Base-by-base conservation (phyloP, 331 rosid genomes). In the Malus hybrid region DNA sequence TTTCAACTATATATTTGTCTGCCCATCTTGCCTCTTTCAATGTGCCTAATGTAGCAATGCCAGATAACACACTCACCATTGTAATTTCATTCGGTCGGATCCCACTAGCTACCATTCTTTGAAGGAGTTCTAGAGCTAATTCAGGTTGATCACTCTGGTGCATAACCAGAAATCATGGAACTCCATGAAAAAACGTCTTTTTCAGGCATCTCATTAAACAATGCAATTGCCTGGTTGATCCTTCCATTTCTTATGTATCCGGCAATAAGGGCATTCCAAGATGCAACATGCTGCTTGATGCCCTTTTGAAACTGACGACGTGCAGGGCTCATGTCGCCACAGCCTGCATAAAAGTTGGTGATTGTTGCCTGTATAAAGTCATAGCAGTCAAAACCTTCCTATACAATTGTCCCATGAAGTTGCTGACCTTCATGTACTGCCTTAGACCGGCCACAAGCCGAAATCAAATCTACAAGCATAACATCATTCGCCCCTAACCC, bases 181-280 rank as follows among this genome's bases (percentile, higher is more conserved):
- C 96, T 91, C 96, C 95, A 91, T 1, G 97, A 90, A 86, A 85
- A 91, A 5, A 94, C 95, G 65, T 94, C 98, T 78, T 88, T 87
- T 82, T 84, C 85, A 24, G 88, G 88, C 96, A 94, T 91, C 80
- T 81, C 78, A 63, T 87, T 75, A 44, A 94, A 94, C 50, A 84
- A 44, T 67, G 74, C 22, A 81, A 86, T 86, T 18, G 96, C 98
- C 53, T 75, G 72, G 39, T 87, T 89, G 55, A 86, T 84, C 91
- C 84, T 87, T 80, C 71, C 67, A 46, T 88, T 85, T 80, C 87
- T 88, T 62, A 84, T 78, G 71, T 86, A 90, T 22, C 98, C 97
- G 26, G 89, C 85, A 68, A 88, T 50, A 14, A 93, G 89, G 69
- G 91, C 93, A 81, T 93, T 93, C 96, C 93, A 91, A 57, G 93